Evolutionary conservation across 2,329 filamentous ascomycete species (phyloP), one percentile per base, ranked within the genome.

Genomic region (Elsinoe fawcettii): DNA sequence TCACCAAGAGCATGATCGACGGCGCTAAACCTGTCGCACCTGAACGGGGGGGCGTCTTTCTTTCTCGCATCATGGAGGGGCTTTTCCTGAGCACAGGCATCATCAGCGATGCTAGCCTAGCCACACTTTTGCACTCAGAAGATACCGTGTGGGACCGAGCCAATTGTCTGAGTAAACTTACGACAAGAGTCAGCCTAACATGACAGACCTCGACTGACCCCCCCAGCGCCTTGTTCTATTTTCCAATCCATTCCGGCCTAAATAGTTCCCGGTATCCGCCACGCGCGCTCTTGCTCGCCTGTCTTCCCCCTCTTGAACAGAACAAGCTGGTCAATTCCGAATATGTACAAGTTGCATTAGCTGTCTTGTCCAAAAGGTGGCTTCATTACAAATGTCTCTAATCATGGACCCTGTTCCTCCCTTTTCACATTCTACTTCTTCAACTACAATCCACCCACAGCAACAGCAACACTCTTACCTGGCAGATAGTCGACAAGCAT

Each of bases 371-470:
- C 30, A 43, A 55, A 55, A 56, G 54, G 37, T 56, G 54, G 54
- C 54, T 46, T 56, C 49, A 53, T 37, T 56, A 56, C 54, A 56
- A 56, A 56, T 56, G 54, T 56, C 54, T 56, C 43, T 56, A 46
- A 56, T 56, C 54, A 56, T 56, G 54, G 54, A 56, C 41, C 54
- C 54, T 47, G 43, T 56, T 46, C 41, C 54, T 46, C 54, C 54
- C 43, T 56, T 56, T 37, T 56, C 41, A 43, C 37, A 56, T 37
- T 56, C 54, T 56, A 43, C 54, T 56, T 56, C 54, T 49, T 56
- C 54, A 47, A 36, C 54, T 30, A 39, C 46, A 39, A 36, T 30
- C 16, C 43, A 56, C 30, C 39, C 16, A 30, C 43, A 32, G 8
- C 54, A 56, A 16, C 49, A 36, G 34, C 49, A 36, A 34, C 53